A percentile compares a stretch with the other conserved stretches of the same genome.
Evolutionary conservation across 345 rosid species (phyloP).

Genomic region (Balakata baccata): DNA sequence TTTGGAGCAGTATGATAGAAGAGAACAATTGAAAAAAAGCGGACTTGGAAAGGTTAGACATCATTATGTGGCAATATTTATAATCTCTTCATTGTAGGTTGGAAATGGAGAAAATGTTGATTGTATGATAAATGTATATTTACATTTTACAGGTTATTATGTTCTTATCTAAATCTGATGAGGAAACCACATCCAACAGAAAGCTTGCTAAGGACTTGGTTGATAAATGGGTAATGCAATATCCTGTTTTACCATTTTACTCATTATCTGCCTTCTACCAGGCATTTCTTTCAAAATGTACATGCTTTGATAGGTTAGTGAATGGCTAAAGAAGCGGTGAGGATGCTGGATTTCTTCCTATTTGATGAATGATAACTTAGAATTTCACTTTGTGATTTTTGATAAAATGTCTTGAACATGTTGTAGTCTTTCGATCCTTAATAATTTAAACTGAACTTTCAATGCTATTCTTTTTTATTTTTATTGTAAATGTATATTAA

Average conservation of each 20-base stretch:
- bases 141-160: conserved; percentile 68
- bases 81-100: not conserved
- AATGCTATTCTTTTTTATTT: not conserved
- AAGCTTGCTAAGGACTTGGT: conserved; percentile 96
- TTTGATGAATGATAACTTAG: not conserved
- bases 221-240: conserved; percentile 82
- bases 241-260: not conserved
- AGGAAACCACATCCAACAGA: conserved; percentile 90
- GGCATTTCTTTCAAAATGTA: not conserved
- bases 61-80: not conserved
- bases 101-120: not conserved
- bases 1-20: conserved; percentile 89
- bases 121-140: not conserved
- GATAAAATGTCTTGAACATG: not conserved
- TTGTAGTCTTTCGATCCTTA: not conserved
- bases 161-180: conserved; percentile 96
- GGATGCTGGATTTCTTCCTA: not conserved
- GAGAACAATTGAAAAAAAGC: conserved; percentile 90
- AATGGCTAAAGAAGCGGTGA: not conserved
- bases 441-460: not conserved
- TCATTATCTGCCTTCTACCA: not conserved
- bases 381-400: not conserved
- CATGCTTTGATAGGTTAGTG: not conserved
- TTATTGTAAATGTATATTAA: not conserved
- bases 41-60: conserved; percentile 89